Base-by-base conservation (phyloP, 345 rosid species). In the Rhizophora mangle region DNA sequence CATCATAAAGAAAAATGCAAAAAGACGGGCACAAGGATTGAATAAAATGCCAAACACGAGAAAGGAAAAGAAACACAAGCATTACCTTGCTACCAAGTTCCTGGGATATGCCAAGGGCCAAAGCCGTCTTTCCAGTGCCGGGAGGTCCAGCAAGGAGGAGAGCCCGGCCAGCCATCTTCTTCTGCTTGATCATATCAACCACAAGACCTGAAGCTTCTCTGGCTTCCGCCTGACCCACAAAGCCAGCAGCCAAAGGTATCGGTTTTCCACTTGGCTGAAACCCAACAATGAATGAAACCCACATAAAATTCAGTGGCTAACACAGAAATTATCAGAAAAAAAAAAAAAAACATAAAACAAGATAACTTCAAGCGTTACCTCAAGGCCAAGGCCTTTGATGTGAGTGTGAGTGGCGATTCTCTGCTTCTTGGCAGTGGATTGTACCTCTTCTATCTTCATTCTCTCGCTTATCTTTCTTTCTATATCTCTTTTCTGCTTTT, bases 361-460 rank as follows among this genome's bases (percentile, higher is more conserved):
- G 46, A 51, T 20, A 60, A 46, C 13, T 39, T 20, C 8, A 63
- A 62, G 37, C 72, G 55, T 30, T 67, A 92, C 99, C 87, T 92
- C 92, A 68, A 95, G 97, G 73, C 99, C 99, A 68, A 95, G 97
- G 75, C 99, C 97, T 85, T 83, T 95, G 82, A 95, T 95, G 79
- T 95, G 97, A 37, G 97, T 95, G 80, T 95, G 99, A 71, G 98
- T 88, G 43, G 99, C 99, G 57, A 95, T 74, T 54, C 99, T 84
- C 80, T 95, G 99, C 75, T 92, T 95, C 88, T 95, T 95, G 31
- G 90, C 92, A 1, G 97, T 95, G 27, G 98, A 92, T 78, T 95
- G 99, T 52, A 95, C 93, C 77, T 92, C 99, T 75, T 95, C 98
- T 67, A 90, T 90, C 85, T 82, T 88, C 82, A 95, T 87, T 80